These are phyloP conservation scores for Benincasa hispida DNA, from an alignment of 306 rosid genomes.

Conservation along the genomic window DNA sequence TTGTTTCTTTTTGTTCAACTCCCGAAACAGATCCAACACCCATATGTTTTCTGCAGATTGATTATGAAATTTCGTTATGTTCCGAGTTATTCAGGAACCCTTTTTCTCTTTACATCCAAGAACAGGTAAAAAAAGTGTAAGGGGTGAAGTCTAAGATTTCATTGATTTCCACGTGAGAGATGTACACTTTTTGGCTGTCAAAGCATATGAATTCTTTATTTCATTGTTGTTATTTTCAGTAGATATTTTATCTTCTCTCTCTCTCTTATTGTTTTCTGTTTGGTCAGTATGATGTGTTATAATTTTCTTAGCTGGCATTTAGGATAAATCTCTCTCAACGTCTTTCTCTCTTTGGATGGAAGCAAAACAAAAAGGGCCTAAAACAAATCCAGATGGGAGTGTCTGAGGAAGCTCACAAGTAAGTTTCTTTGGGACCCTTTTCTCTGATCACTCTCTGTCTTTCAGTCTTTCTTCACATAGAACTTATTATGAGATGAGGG, in stretches of 20 bases:
- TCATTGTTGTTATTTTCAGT: not conserved
- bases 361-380: conserved; percentile 1
- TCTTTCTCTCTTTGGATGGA: conserved; percentile 1
- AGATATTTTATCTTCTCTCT: not conserved
- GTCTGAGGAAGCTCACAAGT: not conserved
- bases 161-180: conserved; percentile 4
- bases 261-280: not conserved
- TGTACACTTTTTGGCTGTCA: conserved; percentile 1
- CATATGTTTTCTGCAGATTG: not conserved
- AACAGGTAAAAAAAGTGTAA: not conserved
- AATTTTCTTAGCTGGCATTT: not conserved
- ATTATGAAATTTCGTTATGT: not conserved
- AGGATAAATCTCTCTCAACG: conserved; percentile 1
- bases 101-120: not conserved
- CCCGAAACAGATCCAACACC: not conserved
- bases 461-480: not conserved
- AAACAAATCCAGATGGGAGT: conserved; percentile 5
- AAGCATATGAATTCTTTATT: conserved; percentile 1
- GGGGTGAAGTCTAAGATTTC: conserved; percentile 4
- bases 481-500: not conserved
- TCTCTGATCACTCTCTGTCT: conserved; percentile 2
- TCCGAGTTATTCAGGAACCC: not conserved
- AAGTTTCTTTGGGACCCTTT: conserved; percentile 6
- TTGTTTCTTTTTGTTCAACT: not conserved
- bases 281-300: not conserved